Evolutionary conservation across 345 rosid species (phyloP).

Genomic region (Gossypium longicalyx): DNA sequence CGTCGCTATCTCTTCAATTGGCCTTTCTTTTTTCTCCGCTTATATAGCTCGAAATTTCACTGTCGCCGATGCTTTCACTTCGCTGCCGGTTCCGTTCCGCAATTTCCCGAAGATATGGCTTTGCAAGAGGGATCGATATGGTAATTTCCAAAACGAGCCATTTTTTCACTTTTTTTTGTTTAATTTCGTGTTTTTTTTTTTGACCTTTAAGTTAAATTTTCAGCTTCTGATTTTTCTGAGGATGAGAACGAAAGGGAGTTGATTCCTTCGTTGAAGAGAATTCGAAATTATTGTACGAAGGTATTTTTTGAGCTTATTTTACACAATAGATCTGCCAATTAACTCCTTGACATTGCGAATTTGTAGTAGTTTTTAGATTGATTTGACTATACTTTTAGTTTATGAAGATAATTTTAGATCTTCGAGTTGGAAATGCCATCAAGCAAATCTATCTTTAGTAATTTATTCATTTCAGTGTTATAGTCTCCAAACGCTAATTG

Average conservation of each 20-base stretch:
- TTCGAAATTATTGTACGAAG: slow-evolving; percentile 23
- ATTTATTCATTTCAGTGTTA: neutral
- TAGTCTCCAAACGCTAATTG: neutral
- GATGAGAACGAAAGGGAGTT: slow-evolving; percentile 10
- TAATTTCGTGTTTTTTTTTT: slow-evolving; percentile 2
- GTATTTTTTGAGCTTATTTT: slow-evolving; percentile 20
- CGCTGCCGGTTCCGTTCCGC: neutral
- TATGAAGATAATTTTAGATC: neutral
- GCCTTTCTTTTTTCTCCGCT: slow-evolving; percentile 22
- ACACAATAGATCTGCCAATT: neutral
- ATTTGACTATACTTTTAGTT: slow-evolving; percentile 9
- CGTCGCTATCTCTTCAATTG: slow-evolving; percentile 35
- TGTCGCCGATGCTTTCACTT: slow-evolving; percentile 2
- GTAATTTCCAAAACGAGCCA: neutral
- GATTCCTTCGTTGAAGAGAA: slow-evolving; percentile 22
- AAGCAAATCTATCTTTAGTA: neutral
- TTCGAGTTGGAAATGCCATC: neutral
- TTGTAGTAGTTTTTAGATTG: neutral
- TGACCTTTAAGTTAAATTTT: neutral
- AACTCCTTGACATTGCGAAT: neutral
- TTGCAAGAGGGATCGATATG: slow-evolving; percentile 35
- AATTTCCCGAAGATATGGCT: slow-evolving; percentile 12
- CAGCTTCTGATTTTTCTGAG: slow-evolving; percentile 2
- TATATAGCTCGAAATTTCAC: slow-evolving; percentile 25
- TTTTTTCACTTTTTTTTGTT: neutral